Base-by-base conservation (phyloP, 768 basidiomycete genomes). In the Asterophora lycoperdoides region DNA sequence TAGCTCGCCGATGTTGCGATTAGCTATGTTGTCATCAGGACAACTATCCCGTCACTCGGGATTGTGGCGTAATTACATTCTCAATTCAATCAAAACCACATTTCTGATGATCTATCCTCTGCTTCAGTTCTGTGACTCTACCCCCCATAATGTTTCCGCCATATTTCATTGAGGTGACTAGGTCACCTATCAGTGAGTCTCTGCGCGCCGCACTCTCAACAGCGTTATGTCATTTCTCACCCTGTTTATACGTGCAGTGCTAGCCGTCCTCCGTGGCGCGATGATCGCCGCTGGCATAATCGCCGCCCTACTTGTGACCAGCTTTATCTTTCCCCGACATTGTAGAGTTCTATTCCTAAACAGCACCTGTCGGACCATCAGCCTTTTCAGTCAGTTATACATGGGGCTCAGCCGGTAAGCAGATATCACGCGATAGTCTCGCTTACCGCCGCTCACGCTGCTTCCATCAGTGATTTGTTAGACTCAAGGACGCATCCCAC, bases 201-300 rank as follows among this genome's bases (percentile, higher is more conserved):
- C 23, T 15, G n/a, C n/a, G n/a, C n/a, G 35, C 56, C 33, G 5
- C 38, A 44, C 11, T 44, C 8, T 29, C 23, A 23, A 18, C 19
- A 23, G n/a, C 19, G 32, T 23, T 19, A 49, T 18, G 42, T 20
- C 13, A 39, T 19, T 18, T 17, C 44, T 53, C 26, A 46, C n/a
- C n/a, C n/a, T 32, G 11, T 39, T 38, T 35, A 40, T 8, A 18
- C 33, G 15, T 18, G 5, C 46, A 78, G 77, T 59, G 36, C 59
- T 77, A 8, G 69, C 73, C 11, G 53, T 66, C 9, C 60, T 69
- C 37, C 65, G 75, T 40, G 70, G 67, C 13, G 53, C 60, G 2
- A 69, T 73, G 64, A 78, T 78, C 23, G 62, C 64, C 42, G 62
- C 66, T 15, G 76, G 77, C 9, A 75, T 78, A 44, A 52, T 77